Conservation (phyloP, 805 yeast genomes). For the Candida easanensis region DNA sequence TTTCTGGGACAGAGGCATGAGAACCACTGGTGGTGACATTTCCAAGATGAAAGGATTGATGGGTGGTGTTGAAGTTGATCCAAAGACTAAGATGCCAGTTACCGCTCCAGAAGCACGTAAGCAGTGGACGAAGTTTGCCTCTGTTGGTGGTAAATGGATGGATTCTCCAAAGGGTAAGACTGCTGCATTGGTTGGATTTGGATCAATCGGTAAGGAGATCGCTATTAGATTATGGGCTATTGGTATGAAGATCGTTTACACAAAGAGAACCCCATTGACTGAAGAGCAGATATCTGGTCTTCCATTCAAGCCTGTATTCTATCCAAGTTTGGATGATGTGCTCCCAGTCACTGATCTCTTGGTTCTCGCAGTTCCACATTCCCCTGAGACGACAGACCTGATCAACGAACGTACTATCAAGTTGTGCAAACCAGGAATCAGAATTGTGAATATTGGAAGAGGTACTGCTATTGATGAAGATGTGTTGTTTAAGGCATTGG, state of each 20-base stretch:
- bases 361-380: slow-evolving; percentile 66
- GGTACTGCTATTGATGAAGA: slow-evolving; percentile 67
- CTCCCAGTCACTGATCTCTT: slow-evolving; percentile 49
- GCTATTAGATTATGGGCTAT: slow-evolving; percentile 54
- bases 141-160: slow-evolving; percentile 43
- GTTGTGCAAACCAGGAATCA: slow-evolving; percentile 48
- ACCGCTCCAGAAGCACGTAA: slow-evolving; percentile 29
- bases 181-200: slow-evolving; percentile 71
- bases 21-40: slow-evolving; percentile 39
- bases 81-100: slow-evolving; percentile 29
- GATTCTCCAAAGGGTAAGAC: slow-evolving; percentile 55
- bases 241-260: slow-evolving; percentile 64
- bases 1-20: slow-evolving; percentile 41
- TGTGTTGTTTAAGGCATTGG: slow-evolving; percentile 59
- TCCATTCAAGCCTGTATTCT: slow-evolving; percentile 45
- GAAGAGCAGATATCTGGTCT: slow-evolving; percentile 34
- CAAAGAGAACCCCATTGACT: slow-evolving; percentile 49
- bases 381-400: slow-evolving; percentile 53
- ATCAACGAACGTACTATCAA: slow-evolving; percentile 47
- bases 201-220: slow-evolving; percentile 66
- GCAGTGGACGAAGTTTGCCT: slow-evolving; percentile 40
- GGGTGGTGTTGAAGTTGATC: slow-evolving; percentile 32
- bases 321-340: slow-evolving; percentile 42
- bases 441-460: slow-evolving; percentile 74
- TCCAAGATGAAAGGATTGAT: slow-evolving; percentile 42